phyloP scores from a whole-genome alignment of 2,329 filamentous ascomycete genomes.

The Mycosphaerelloides madeirae region DNA sequence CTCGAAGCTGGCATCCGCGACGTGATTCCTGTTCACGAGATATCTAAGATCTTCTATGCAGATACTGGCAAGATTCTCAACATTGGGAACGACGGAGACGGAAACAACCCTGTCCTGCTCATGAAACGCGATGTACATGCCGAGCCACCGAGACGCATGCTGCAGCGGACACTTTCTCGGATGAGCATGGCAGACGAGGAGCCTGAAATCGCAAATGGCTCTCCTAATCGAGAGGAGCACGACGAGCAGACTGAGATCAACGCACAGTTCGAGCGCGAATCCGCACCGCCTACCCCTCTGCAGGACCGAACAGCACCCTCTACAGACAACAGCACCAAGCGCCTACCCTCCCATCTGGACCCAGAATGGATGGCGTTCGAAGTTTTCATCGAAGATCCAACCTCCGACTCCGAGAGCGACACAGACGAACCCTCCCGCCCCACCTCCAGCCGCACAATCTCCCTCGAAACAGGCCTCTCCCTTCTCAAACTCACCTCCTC shows the following conservation, averaged over 20 bases:
- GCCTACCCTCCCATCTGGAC: constrained; percentile 59
- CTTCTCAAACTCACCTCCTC: constrained; percentile 40
- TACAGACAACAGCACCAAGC: constrained; percentile 2
- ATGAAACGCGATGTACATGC: constrained; percentile 67
- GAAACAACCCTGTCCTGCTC: constrained; percentile 68
- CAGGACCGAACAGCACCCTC: neutral
- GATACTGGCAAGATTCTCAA: constrained; percentile 87
- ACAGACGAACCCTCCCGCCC: constrained; percentile 1
- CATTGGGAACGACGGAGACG: constrained; percentile 64
- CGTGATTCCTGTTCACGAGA: constrained; percentile 63
- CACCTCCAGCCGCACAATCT: constrained; percentile 23
- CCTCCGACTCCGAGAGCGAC: constrained; percentile 38
- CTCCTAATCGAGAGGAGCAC: constrained; percentile 21
- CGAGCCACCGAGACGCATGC: constrained; percentile 56
- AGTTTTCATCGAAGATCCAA: constrained; percentile 65
- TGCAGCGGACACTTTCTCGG: constrained; percentile 35
- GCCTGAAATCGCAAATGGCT: constrained; percentile 7
- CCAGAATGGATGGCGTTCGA: constrained; percentile 90
- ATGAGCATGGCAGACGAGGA: constrained; percentile 10
- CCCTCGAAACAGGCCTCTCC: constrained; percentile 41
- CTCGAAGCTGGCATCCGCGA: constrained; percentile 60
- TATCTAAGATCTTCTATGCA: constrained; percentile 90
- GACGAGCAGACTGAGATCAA: constrained; percentile 44
- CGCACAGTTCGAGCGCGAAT: constrained; percentile 43
- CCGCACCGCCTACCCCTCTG: constrained; percentile 22